Evolutionary conservation across 805 yeast genomes (phyloP), one percentile per base, ranked within the genome.

Genomic region (Yarrowia sp.): DNA sequence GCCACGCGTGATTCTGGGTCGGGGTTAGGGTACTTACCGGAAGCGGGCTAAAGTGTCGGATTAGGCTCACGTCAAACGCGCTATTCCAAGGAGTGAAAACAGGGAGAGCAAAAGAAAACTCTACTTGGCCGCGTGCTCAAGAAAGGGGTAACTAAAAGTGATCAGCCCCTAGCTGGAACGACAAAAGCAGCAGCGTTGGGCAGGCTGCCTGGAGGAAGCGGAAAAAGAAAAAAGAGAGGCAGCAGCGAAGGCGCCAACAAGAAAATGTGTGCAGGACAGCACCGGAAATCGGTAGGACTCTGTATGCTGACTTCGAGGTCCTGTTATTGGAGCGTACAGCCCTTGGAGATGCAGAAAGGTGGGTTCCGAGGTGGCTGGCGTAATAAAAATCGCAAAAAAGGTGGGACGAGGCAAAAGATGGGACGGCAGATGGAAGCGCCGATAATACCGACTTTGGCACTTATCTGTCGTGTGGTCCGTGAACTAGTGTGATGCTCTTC

Each of bases 21-120:
- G 18, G 29, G 56, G 58, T 24, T 35, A 51, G 58, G 58, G 58
- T 51, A 35, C 58, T 33, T 51, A 51, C 58, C 58, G 42, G 14
- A 51, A 10, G 4, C 58, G 58, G 58, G 27, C 14, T 12, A 9
- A 47, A 47, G 19, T 31, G 55, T 19, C 38, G 14, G n/a, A 10
- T 14, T 31, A 21, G 38, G n/a, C 27, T 31, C 27, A 21, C 29
- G 29, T 32, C 36, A 21, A 19, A 47, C 55, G 55, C 55, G 55
- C 29, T 14, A 21, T 8, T 9, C 19, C 38, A 31, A 31, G 29
- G 39, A 19, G 13, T 2, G 5, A 19, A 9, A 22, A 32, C 24
- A 44, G 21, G 38, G 27, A 16, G 31, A 8, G 29, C 29, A 9
- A 27, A 9, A 9, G 29, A 9, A 41, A 41, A 41, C 47, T 41